Conservation (phyloP, 2,329 filamentous ascomycete genomes). For the Phialemonium atrogriseum region DNA sequence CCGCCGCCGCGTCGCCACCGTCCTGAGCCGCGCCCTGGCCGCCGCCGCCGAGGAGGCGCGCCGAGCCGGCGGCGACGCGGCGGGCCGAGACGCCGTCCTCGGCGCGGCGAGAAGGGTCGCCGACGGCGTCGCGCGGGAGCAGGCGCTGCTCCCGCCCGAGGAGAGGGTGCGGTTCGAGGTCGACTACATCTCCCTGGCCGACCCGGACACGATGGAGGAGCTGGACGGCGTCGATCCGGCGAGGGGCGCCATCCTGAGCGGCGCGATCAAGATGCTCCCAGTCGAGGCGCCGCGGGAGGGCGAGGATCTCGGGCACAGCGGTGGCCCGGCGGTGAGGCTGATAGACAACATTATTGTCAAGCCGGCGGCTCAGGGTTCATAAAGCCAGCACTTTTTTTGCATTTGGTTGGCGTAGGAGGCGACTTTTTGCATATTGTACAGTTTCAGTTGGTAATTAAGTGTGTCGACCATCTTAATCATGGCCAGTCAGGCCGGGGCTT, state of each 20-base stretch:
- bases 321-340: constrained; percentile 69
- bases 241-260: constrained; percentile 77
- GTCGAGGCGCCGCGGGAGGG: constrained; percentile 60
- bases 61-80: constrained; percentile 46
- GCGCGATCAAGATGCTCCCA: constrained; percentile 82
- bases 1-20: constrained; percentile 62
- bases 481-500: too few species aligned
- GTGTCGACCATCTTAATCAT: too few species aligned
- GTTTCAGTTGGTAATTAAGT: too few species aligned
- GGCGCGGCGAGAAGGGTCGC: constrained; percentile 58
- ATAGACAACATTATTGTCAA: constrained; percentile 86
- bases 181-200: constrained; percentile 87
- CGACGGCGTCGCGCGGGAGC: constrained; percentile 45
- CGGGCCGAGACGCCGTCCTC: constrained; percentile 59
- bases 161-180: constrained; percentile 69
- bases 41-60: constrained; percentile 63
- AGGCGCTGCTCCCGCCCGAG: constrained; percentile 49
- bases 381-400: too few species aligned
- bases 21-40: constrained; percentile 60
- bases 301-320: constrained; percentile 68
- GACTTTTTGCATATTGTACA: too few species aligned
- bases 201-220: constrained; percentile 77
- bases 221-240: constrained; percentile 59
- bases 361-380: constrained; percentile 18
- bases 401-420: too few species aligned